Evolutionary conservation across 1,284 basidiomycete genomes (phyloP), one percentile per base, ranked within the genome.

Genomic region (Rhodotorula sp.): DNA sequence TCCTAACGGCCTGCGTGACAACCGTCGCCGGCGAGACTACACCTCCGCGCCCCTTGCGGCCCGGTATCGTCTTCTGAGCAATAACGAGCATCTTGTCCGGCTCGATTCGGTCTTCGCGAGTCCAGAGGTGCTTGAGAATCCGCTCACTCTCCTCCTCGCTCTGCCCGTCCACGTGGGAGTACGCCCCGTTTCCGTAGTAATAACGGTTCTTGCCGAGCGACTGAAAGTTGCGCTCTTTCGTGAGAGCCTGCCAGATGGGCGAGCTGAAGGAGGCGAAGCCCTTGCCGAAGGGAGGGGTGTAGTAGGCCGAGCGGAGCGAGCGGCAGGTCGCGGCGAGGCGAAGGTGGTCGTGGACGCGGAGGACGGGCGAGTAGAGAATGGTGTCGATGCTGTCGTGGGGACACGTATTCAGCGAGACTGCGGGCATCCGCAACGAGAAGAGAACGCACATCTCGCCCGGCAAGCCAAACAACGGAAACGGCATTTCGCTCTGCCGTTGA

Each of bases 231-330:
- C 67, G 67, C n/a, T 57, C 34, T 24, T 48, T 46, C 30, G 36
- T 17, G 19, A 68, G 62, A 20, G 52, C 62, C 27, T 34, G 24
- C 67, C 67, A 68, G 39, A 58, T 32, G 20, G 27, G 24, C 13
- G 47, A 64, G 4, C 34, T 19, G 54, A 52, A 48, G 19, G 46
- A 32, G 34, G 24, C 24, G 30, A 17, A 27, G 7, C 34, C 13
- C 22, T 32, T 15, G 29, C 22, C 19, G 60, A 29, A 10, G 7
- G 60, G 29, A 9, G 54, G 46, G 27, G 67, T 59, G 61, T 62
- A 67, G 70, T 67, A 71, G 55, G 32, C 44, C 19, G 62, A 30
- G 29, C 70, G 70, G 44, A 71, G 62, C 24, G 59, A n/a, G 29
- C 55, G 49, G 55, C 65, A 71, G 15, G 62, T 59, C 24, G 65